phyloP scores from a whole-genome alignment of 2,329 filamentous ascomycete genomes.

The Phyllosticta citrichinensis region DNA sequence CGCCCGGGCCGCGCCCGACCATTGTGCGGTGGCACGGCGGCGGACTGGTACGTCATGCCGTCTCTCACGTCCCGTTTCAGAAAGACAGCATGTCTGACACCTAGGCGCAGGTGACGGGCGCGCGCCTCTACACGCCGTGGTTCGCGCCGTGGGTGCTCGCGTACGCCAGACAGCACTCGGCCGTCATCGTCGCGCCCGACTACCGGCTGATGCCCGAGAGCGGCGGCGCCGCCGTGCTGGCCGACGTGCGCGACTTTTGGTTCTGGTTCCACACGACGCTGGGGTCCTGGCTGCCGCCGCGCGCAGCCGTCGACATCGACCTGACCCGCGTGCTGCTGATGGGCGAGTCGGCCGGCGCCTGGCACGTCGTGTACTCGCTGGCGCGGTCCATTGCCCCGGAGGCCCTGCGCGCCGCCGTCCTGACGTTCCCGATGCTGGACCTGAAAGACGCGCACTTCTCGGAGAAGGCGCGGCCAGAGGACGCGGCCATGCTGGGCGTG shows the following conservation, averaged over 20 bases:
- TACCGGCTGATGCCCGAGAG: conserved; percentile 45
- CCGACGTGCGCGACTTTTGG: conserved; percentile 41
- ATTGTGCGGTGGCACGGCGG: conserved; percentile 38
- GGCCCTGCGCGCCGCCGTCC: not conserved
- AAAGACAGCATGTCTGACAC: not conserved
- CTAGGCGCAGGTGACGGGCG: conserved; percentile 17
- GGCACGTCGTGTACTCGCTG: conserved; percentile 25
- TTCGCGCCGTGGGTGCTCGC: conserved; percentile 27
- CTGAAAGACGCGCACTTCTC: conserved; percentile 14
- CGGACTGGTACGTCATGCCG: conserved; percentile 25
- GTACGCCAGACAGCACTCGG: conserved; percentile 27
- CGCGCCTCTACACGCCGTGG: conserved; percentile 21
- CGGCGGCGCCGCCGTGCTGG: conserved; percentile 36
- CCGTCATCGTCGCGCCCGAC: conserved; percentile 39
- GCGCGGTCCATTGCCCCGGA: not conserved
- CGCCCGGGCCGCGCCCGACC: conserved; percentile 21
- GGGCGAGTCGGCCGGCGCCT: conserved; percentile 32
- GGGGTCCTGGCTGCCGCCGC: not conserved
- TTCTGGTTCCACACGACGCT: conserved; percentile 31
- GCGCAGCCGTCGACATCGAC: conserved; percentile 18
- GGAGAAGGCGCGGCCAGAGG: not conserved
- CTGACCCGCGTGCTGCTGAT: conserved; percentile 19
- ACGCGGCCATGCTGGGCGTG: conserved; percentile 3
- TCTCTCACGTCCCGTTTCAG: not conserved
- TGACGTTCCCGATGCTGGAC: conserved; percentile 2